These are phyloP conservation scores for Annulohypoxylon nitens DNA, from an alignment of 495 filamentous ascomycete species.

Conservation along the genomic window DNA sequence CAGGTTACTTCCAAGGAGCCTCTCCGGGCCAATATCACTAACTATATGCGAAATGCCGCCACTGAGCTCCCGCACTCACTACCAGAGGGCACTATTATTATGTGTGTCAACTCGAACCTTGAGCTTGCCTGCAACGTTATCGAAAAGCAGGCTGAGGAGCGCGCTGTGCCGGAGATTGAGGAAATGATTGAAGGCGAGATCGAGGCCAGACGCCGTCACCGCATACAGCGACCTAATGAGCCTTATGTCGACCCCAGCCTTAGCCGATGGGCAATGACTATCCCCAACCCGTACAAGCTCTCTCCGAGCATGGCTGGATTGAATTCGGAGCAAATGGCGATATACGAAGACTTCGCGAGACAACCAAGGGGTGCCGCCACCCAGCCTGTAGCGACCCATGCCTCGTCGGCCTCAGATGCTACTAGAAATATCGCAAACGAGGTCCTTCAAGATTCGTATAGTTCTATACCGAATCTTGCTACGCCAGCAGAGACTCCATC, in stretches of 20 bases:
- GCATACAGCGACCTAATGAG: conserved; percentile 77
- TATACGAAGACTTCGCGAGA: conserved; percentile 95
- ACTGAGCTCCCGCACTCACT: conserved; percentile 76
- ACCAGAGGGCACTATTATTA: conserved; percentile 89
- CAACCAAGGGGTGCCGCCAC: conserved; percentile 74
- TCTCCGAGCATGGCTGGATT: conserved; percentile 73
- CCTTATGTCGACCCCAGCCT: conserved; percentile 83
- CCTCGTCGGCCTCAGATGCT: conserved; percentile 63
- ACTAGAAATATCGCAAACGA: conserved; percentile 72
- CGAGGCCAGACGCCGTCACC: conserved; percentile 78
- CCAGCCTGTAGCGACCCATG: conserved; percentile 53
- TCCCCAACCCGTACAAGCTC: conserved; percentile 90
- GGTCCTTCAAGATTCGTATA: conserved; percentile 85
- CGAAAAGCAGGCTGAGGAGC: conserved; percentile 93
- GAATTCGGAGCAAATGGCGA: conserved; percentile 91
- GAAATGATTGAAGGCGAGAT: conserved; percentile 85
- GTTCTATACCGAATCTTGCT: conserved; percentile 78
- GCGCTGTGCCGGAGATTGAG: conserved; percentile 93
- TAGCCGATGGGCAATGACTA: conserved; percentile 87
- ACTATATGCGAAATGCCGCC: conserved; percentile 88
- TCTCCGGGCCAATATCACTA: conserved; percentile 92
- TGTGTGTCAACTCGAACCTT: conserved; percentile 98
- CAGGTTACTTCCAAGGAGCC: conserved; percentile 99
- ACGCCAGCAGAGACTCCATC: conserved; percentile 86
- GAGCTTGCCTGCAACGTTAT: conserved; percentile 92